Evolutionary conservation across 441 rosid species (phyloP).

Genomic region (Erodium moschatum): DNA sequence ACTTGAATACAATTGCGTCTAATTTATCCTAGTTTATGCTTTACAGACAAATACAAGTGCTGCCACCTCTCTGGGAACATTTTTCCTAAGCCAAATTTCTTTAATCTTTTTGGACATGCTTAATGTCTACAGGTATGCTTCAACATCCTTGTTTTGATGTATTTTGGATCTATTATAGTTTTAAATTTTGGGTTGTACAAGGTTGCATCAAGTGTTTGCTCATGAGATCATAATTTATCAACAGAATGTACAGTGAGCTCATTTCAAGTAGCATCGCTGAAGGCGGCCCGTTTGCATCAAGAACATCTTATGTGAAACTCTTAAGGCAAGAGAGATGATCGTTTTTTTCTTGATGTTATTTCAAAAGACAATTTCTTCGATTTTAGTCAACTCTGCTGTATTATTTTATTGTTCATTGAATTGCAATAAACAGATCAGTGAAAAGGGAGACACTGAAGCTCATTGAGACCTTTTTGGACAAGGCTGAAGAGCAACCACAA

Average conservation of each 20-base stretch:
- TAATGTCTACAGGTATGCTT: conserved; percentile 78
- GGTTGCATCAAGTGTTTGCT: background rate
- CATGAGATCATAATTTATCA: conserved; percentile 14
- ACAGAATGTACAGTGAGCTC: conserved; percentile 99
- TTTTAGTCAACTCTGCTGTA: background rate
- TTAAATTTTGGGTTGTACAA: background rate
- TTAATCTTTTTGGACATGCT: conserved; percentile 96
- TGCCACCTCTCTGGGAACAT: conserved; percentile 88
- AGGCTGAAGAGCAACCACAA: conserved; percentile 97
- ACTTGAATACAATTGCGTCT: background rate
- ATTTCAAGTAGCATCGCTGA: conserved; percentile 83
- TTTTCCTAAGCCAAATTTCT: conserved; percentile 79
- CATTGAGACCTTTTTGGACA: conserved; percentile 96
- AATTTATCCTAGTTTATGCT: background rate
- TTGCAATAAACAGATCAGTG: conserved; percentile 57
- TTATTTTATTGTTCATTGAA: background rate
- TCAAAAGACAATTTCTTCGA: background rate
- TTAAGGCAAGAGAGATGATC: conserved; percentile 44
- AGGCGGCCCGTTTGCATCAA: conserved; percentile 93
- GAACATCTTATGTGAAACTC: conserved; percentile 88
- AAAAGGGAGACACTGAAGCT: conserved; percentile 98
- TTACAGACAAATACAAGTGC: conserved; percentile 98
- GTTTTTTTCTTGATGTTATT: background rate
- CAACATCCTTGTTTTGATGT: background rate
- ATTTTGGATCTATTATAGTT: background rate